A percentile compares a stretch with the other conserved stretches of the same genome.
Evolutionary conservation across 2,329 filamentous ascomycete genomes (phyloP).

Genomic region (Penicillium brasilianum): DNA sequence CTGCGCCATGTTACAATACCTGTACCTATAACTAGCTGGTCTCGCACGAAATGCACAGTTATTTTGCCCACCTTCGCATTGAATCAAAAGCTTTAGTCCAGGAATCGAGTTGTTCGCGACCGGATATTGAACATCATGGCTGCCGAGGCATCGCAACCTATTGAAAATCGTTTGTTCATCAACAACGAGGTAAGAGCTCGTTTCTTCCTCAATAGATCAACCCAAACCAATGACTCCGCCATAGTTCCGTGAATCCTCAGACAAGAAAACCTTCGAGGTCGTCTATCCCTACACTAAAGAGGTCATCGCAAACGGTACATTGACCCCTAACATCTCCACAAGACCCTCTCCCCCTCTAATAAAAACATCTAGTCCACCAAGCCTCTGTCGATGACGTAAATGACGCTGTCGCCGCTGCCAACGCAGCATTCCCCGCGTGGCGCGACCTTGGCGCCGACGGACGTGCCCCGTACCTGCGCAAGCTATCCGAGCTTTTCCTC

Average conservation of each 20-base stretch:
- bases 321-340: neutral
- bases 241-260: slow-evolving; percentile 34
- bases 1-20: no score
- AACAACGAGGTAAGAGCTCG: slow-evolving; percentile 34
- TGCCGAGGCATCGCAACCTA: slow-evolving; percentile 19
- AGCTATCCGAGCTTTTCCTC: slow-evolving; percentile 38
- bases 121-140: slow-evolving; percentile 18
- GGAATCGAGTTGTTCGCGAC: neutral
- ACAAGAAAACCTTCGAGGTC: slow-evolving; percentile 37
- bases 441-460: slow-evolving; percentile 40
- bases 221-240: neutral
- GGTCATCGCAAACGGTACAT: slow-evolving; percentile 35
- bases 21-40: neutral
- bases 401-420: slow-evolving; percentile 44
- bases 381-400: slow-evolving; percentile 41
- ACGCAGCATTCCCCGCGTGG: slow-evolving; percentile 46
- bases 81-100: neutral
- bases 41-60: neutral
- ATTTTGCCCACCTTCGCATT: neutral
- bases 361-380: slow-evolving; percentile 35
- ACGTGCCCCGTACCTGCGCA: slow-evolving; percentile 40
- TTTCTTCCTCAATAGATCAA: slow-evolving; percentile 13
- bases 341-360: neutral
- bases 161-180: slow-evolving; percentile 43
- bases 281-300: slow-evolving; percentile 39